phyloP scores from a whole-genome alignment of 116 monocot genomes.

The Iris pallida region DNA sequence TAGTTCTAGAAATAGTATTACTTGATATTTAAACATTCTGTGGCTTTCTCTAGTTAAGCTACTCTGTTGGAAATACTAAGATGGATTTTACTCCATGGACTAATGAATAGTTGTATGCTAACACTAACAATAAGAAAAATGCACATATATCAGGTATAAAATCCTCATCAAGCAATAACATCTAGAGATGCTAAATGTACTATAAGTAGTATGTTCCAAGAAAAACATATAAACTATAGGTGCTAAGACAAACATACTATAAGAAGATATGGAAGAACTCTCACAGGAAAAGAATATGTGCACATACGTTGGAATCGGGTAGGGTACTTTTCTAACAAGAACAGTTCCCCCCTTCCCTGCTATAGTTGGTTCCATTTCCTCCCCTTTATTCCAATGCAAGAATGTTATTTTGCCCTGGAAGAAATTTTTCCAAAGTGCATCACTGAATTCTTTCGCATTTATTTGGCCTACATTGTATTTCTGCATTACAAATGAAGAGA shows the following conservation, averaged over 20 bases:
- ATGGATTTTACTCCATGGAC: too few relatives aligned
- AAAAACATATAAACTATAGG: too few relatives aligned
- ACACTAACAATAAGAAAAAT: too few relatives aligned
- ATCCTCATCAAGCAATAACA: background rate
- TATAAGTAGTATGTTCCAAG: slow-evolving; percentile 6
- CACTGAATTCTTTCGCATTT: slow-evolving; percentile 57
- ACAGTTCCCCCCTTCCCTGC: slow-evolving; percentile 46
- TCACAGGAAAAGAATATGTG: background rate
- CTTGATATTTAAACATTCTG: too few relatives aligned
- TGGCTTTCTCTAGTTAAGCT: too few relatives aligned
- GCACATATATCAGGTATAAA: background rate
- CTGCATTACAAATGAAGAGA: slow-evolving; percentile 35
- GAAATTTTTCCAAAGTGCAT: slow-evolving; percentile 76
- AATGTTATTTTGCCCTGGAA: slow-evolving; percentile 90
- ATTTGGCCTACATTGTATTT: slow-evolving; percentile 77
- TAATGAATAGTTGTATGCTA: too few relatives aligned
- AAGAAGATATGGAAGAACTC: slow-evolving; percentile 3
- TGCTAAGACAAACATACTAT: background rate
- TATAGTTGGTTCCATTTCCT: slow-evolving; percentile 65
- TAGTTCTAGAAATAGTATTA: too few relatives aligned
- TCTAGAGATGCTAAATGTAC: background rate
- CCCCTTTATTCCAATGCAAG: slow-evolving; percentile 73
- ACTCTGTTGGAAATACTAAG: too few relatives aligned
- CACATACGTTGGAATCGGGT: slow-evolving; percentile 59
- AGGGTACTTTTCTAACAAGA: slow-evolving; percentile 83